These are phyloP conservation scores for Colletotrichum sp. DNA, from an alignment of 2,329 filamentous ascomycete species.

Conservation along the genomic window DNA sequence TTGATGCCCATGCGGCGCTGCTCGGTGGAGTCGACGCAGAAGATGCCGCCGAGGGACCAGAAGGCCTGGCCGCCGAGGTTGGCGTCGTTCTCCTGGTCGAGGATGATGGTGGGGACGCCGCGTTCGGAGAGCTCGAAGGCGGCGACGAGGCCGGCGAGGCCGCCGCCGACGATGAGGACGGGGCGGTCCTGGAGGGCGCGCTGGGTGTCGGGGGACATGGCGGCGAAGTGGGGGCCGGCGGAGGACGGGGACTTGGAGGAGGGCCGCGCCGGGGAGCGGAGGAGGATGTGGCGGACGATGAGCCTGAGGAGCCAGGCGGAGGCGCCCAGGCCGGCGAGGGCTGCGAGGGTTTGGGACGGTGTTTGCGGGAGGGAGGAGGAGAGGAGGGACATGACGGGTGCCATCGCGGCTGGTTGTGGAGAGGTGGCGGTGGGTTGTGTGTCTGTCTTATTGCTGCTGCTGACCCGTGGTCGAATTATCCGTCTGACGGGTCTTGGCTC, in stretches of 20 bases:
- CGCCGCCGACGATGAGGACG: conserved; percentile 61
- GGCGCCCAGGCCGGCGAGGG: conserved; percentile 11
- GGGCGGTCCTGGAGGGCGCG: conserved; percentile 31
- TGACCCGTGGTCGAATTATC: not conserved
- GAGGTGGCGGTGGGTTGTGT: not conserved
- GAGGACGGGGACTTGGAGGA: conserved; percentile 3
- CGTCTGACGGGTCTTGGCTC: not conserved
- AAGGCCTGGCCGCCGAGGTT: conserved; percentile 68
- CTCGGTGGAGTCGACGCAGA: conserved; percentile 61
- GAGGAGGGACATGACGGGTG: not conserved
- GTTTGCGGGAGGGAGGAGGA: conserved; percentile 11
- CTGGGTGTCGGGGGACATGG: conserved; percentile 5
- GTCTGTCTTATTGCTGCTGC: not conserved
- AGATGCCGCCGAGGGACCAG: conserved; percentile 67
- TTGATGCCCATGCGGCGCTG: conserved; percentile 64
- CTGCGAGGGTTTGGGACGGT: conserved; percentile 1
- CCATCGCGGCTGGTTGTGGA: not conserved
- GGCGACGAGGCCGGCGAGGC: conserved; percentile 64
- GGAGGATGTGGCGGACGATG: conserved; percentile 17
- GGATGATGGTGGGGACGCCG: conserved; percentile 52
- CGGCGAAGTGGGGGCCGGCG: conserved; percentile 7
- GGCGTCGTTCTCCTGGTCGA: conserved; percentile 63
- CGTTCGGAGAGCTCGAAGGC: conserved; percentile 60
- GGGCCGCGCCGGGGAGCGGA: conserved; percentile 7
- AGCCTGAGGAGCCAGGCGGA: conserved; percentile 18